Conservation (phyloP, 2,329 filamentous ascomycete genomes). For the Ophiostoma australiae region DNA sequence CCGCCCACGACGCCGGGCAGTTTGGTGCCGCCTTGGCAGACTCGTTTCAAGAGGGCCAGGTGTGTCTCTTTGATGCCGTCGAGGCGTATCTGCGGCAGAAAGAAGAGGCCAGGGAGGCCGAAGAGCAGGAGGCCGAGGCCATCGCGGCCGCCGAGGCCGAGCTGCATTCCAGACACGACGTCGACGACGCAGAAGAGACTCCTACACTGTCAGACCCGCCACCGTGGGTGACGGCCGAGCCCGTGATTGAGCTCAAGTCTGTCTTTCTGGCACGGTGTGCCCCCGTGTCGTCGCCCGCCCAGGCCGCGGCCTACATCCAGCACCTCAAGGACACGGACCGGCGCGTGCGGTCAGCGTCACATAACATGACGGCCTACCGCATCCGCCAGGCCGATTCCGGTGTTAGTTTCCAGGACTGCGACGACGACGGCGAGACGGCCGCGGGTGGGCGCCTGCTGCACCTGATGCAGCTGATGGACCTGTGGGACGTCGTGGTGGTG, state of each 20-base stretch:
- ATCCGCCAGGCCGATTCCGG: constrained; percentile 56
- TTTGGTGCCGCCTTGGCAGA: constrained; percentile 61
- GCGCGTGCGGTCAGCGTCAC: constrained; percentile 78
- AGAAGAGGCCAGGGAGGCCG: constrained; percentile 26
- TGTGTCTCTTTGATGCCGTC: constrained; percentile 88
- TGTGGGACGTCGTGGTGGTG: constrained; percentile 89
- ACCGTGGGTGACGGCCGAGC: constrained; percentile 69
- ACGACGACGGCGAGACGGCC: constrained; percentile 93
- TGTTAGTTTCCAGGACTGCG: constrained; percentile 74
- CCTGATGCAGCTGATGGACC: constrained; percentile 89
- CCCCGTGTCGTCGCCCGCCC: constrained; percentile 59
- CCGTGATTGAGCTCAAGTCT: constrained; percentile 76
- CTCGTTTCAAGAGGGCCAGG: constrained; percentile 67
- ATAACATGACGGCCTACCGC: constrained; percentile 94
- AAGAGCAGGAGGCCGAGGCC: constrained; percentile 27
- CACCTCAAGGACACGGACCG: constrained; percentile 78
- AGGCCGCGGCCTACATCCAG: constrained; percentile 66
- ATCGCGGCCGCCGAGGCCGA: constrained; percentile 27
- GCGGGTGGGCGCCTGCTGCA: constrained; percentile 81
- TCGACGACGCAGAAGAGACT: no score
- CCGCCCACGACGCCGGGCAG: constrained; percentile 62
- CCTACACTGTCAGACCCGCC: constrained; percentile 32
- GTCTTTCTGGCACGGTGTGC: constrained; percentile 79
- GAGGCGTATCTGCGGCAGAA: constrained; percentile 56
- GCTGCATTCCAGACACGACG: not conserved